A percentile compares a stretch with the other conserved stretches of the same genome.
These are phyloP conservation scores for Ricinus communis DNA, from an alignment of 345 rosid genomes.

Conservation along the genomic window DNA sequence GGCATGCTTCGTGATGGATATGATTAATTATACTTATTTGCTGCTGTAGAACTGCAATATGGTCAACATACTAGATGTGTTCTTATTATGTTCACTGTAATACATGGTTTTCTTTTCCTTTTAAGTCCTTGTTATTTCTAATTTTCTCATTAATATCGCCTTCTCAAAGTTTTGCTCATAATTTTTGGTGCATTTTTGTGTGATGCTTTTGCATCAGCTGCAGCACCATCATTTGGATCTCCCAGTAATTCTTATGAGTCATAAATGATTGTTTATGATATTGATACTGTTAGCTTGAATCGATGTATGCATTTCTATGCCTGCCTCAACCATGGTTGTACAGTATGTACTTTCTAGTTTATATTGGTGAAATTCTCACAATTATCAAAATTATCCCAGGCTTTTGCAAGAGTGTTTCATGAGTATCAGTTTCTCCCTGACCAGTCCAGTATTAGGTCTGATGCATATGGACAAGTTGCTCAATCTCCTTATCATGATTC, in stretches of 20 bases:
- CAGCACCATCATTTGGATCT: not conserved
- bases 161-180: too few species aligned
- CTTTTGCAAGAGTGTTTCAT: constrained; percentile 50
- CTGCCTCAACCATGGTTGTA: not conserved
- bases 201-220: not conserved
- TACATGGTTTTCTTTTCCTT: too few species aligned
- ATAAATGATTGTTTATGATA: not conserved
- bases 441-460: constrained; percentile 50
- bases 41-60: not conserved
- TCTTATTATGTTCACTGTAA: too few species aligned
- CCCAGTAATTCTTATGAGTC: too few species aligned
- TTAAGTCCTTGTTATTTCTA: too few species aligned
- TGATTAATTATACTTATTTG: not conserved
- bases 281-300: not conserved
- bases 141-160: too few species aligned
- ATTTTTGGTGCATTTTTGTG: not conserved
- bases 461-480: constrained; percentile 44
- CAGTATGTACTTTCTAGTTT: not conserved
- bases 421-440: constrained; percentile 71
- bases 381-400: constrained; percentile 34
- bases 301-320: constrained; percentile 4
- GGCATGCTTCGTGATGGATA: constrained; percentile 6
- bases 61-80: not conserved
- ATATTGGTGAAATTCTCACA: constrained; percentile 3
- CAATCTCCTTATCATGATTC: constrained; percentile 57